These are phyloP conservation scores for Selaginella moellendorffii DNA, from an alignment of 75 land plant genomes.

Conservation along the genomic window DNA sequence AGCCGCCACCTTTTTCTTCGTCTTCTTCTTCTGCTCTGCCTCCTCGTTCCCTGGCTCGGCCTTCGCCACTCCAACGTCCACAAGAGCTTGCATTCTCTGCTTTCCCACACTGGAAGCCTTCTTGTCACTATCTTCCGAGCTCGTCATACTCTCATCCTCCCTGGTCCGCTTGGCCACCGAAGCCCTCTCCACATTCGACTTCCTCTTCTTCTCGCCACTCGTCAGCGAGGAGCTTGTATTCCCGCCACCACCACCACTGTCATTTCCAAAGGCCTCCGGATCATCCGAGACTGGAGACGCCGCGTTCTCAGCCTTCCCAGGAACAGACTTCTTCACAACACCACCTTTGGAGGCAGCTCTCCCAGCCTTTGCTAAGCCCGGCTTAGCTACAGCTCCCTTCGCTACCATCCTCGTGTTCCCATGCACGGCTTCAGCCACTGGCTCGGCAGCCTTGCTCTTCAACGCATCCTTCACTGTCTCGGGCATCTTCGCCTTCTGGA, in stretches of 20 bases:
- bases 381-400: no score
- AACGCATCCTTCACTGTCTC: not conserved
- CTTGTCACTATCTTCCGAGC: not conserved
- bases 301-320: no score
- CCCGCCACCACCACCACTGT: no score
- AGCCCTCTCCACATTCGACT: not conserved
- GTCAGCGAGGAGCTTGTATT: not conserved
- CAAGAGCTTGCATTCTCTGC: no score
- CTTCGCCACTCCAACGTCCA: no score
- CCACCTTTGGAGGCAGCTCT: no score
- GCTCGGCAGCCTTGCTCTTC: not conserved
- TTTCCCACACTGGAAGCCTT: no score
- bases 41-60: not conserved
- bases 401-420: not conserved
- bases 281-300: no score
- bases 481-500: not conserved
- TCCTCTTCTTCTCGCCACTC: not conserved
- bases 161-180: not conserved
- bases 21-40: conserved; percentile 11
- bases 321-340: no score
- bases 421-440: not conserved
- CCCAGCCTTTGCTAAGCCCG: no score
- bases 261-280: no score
- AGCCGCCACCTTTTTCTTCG: conserved; percentile 15
- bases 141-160: not conserved